Percentiles rank a stretch among this genome's conserved stretches.
phyloP scores from a whole-genome alignment of 2,329 filamentous ascomycete species.

The Podosphaera aphanis region DNA sequence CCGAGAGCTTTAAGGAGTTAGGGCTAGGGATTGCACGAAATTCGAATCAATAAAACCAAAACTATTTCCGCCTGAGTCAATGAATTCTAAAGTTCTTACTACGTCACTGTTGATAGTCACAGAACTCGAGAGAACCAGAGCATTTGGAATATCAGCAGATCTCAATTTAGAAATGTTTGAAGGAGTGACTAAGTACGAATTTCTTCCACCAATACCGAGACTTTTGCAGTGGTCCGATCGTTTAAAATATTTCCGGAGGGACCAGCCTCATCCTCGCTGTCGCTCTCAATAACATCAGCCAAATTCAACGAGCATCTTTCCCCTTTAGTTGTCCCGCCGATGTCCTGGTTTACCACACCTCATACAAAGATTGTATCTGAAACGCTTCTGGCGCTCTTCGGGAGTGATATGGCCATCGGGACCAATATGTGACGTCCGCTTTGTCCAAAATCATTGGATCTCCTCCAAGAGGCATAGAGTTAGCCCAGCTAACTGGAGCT shows the following conservation, averaged over 20 bases:
- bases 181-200: not conserved
- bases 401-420: not conserved
- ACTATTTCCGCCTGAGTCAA: not conserved
- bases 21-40: not conserved
- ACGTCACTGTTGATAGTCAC: not conserved
- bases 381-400: not conserved
- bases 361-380: not conserved
- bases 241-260: not conserved
- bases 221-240: not conserved
- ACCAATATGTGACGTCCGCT: not conserved
- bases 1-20: not conserved
- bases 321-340: too few relatives aligned
- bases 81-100: too few relatives aligned
- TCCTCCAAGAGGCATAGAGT: not conserved
- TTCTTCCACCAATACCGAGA: not conserved
- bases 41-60: slow-evolving; percentile 1
- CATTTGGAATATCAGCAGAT: too few relatives aligned
- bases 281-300: too few relatives aligned
- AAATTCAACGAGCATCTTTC: too few relatives aligned
- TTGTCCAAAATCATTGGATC: not conserved
- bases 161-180: too few relatives aligned
- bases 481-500: not conserved
- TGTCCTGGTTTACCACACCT: not conserved
- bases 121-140: not conserved
- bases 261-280: not conserved